Base-by-base conservation (phyloP, 345 rosid genomes). In the Salix exigua region DNA sequence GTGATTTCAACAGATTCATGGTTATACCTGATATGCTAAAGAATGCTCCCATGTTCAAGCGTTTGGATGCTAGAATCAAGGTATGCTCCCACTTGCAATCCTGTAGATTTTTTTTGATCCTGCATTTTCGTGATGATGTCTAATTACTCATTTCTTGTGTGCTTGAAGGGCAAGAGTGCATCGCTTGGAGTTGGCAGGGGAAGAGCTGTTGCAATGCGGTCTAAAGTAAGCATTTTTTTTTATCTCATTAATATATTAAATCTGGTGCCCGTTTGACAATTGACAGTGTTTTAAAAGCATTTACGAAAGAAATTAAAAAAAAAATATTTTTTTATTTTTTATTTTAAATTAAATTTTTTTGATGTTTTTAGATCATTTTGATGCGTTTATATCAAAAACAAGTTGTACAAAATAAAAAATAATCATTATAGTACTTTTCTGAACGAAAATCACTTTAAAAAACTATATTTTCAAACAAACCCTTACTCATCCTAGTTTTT, bases 1-100 rank as follows among this genome's bases (percentile, higher is more conserved):
- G 61, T 79, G 68, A 62, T 81, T 66, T 78, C 31, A 70, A 80
- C 80, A 96, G 99, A 90, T 96, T 96, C 81, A 92, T 96, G 97
- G 97, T 96, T 80, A 96, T 96, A 87, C 98, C 98, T 21, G 99
- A 96, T 85, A 96, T 96, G 97, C 86, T 93, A 77, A 96, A 96
- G 89, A 91, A 93, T 66, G 97, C 99, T 78, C 98, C 99, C 28
- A 92, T 96, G 98, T 96, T 93, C 86, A 89, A 91, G 86, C 97
- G 97, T 33, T 84, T 92, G 74, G 97, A 96, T 85, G 90, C 89
- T 66, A 91, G 86, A 85, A 88, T 89, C 84, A 96, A 93, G 94
- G 97, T 88, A 82, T 67, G 19, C 28, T 68, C 75, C 75, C 68
- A 55, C 21, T 60, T 68, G 23, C 46, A 18, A 55, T 42, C 73